Base-by-base conservation (phyloP, 2,329 filamentous ascomycete species). In the Emergomyces pasteurianus region DNA sequence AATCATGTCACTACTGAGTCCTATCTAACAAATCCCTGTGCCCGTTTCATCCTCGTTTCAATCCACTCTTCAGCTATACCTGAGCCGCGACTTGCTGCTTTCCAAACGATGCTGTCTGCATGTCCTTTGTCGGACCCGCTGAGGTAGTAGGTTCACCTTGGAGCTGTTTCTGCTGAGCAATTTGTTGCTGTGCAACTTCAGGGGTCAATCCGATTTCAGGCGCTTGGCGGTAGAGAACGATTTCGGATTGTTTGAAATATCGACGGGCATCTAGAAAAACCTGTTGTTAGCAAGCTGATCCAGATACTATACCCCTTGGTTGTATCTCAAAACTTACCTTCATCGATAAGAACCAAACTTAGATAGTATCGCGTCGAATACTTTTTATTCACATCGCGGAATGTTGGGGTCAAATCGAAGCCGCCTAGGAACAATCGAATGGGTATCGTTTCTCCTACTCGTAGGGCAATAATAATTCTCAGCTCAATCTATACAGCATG, bases 361-460 rank as follows among this genome's bases (percentile, higher is more conserved):
- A 99, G 83, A 77, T 99, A 99, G 78, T 99, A 99, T 70, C 94
- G 83, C 43, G 92, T 97, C 31, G 92, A 97, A 76, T 96, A 99
- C 78, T 99, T 99, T 82, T 99, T 99, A 83, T 99, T 99, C 67
- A 99, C 95, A 74, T 99, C 94, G 64, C 94, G 89, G 83, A 99
- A 99, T 14, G 94, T 99, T 18, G 94, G 94, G 4, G 94, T 99
- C 64, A 99, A 78, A 75, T 99, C 95, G 73, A 99, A 99, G 58
- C 94, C 94, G 63, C 94, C 94, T 10, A 99, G 84, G 84, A 99
- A 99, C 60, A 99, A 81, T 68, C 94, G 84, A 71, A 99, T 99
- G 26, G 94, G 94, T 64, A 99, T 99, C 1, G 94, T 97, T 76
- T 90, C 87, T 70, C 87, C 85, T 86, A 65, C 60, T 46, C 49